phyloP scores from a whole-genome alignment of 441 rosid species.

The Geranium incanum region DNA sequence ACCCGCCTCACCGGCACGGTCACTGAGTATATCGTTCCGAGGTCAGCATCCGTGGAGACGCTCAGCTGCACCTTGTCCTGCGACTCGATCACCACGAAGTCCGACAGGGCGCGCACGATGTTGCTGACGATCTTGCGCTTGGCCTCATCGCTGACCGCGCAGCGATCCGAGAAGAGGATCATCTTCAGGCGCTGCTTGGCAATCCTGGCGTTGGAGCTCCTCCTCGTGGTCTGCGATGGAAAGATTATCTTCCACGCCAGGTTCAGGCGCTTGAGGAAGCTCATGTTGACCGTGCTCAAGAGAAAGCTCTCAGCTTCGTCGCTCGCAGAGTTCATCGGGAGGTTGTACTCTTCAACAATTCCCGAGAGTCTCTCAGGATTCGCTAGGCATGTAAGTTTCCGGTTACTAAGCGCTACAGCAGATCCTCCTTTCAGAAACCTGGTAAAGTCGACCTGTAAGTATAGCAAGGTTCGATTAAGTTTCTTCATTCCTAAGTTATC shows the following conservation, averaged over 20 bases:
- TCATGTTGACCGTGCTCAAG: slow-evolving; percentile 63
- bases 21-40: slow-evolving; percentile 90
- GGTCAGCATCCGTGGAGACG: slow-evolving; percentile 73
- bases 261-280: slow-evolving; percentile 74
- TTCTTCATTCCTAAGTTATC: neutral
- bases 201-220: slow-evolving; percentile 82
- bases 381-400: slow-evolving; percentile 20
- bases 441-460: slow-evolving; percentile 43
- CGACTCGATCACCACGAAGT: slow-evolving; percentile 95
- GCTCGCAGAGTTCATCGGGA: slow-evolving; percentile 43
- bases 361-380: slow-evolving; percentile 36
- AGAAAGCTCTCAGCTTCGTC: slow-evolving; percentile 75
- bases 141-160: slow-evolving; percentile 90
- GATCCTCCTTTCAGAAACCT: slow-evolving; percentile 40
- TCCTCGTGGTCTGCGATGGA: slow-evolving; percentile 62
- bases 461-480: neutral
- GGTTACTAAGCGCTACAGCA: slow-evolving; percentile 26
- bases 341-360: slow-evolving; percentile 45
- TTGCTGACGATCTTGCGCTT: slow-evolving; percentile 81
- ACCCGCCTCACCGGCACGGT: slow-evolving; percentile 88
- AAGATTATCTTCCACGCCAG: slow-evolving; percentile 90
- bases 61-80: slow-evolving; percentile 93
- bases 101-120: slow-evolving; percentile 71
- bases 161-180: slow-evolving; percentile 96
- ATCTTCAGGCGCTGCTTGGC: slow-evolving; percentile 93